phyloP scores from a whole-genome alignment of 345 rosid genomes.

The Citrus cavaleriei region DNA sequence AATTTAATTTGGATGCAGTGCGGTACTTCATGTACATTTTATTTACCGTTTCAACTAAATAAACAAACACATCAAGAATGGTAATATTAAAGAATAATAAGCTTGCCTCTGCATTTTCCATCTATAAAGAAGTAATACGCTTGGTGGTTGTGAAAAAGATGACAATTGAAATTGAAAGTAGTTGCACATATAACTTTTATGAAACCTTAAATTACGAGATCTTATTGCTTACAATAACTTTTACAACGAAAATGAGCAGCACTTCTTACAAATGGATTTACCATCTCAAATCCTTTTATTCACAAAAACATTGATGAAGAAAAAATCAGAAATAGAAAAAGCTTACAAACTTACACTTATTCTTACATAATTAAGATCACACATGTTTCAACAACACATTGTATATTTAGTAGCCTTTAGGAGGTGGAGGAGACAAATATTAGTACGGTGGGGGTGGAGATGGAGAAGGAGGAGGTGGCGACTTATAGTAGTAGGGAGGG shows the following conservation, averaged over 20 bases:
- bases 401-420: slow-evolving; percentile 3
- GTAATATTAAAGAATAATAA: no score
- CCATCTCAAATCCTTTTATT: background rate
- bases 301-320: background rate
- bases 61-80: no score
- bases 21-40: no score
- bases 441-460: no score
- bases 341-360: background rate
- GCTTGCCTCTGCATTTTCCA: background rate
- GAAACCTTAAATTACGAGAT: background rate
- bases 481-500: no score
- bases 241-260: background rate
- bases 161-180: background rate
- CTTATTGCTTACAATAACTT: background rate
- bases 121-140: background rate
- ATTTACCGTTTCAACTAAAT: no score
- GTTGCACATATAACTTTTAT: background rate
- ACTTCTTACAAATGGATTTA: background rate
- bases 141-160: background rate
- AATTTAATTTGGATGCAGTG: no score
- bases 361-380: background rate
- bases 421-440: slow-evolving; percentile 11
- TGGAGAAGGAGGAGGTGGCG: no score
- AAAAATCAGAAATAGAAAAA: background rate
- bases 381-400: background rate